Evolutionary conservation across 306 rosid species (phyloP).

Genomic region (Casuarina cunninghamiana): DNA sequence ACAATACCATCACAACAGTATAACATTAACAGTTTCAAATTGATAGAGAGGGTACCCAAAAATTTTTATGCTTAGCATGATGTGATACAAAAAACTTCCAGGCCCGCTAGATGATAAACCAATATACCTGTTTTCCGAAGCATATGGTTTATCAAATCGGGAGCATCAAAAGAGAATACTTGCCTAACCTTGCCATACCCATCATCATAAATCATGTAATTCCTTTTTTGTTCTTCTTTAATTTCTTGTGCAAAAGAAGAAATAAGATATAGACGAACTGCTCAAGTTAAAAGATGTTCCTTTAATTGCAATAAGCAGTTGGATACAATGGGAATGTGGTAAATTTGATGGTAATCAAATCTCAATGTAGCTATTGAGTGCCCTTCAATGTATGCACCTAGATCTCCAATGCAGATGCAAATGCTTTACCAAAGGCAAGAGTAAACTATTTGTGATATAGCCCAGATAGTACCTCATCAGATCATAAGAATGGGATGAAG

Average conservation of each 20-base stretch:
- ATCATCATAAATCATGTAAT: background rate
- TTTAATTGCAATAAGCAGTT: background rate
- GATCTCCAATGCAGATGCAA: background rate
- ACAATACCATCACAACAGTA: slow-evolving; percentile 14
- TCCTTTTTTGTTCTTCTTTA: too few species aligned
- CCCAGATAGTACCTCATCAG: background rate
- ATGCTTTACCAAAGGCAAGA: background rate
- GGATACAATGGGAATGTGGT: background rate
- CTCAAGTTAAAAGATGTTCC: background rate
- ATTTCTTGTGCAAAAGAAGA: background rate
- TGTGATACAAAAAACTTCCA: slow-evolving; percentile 26
- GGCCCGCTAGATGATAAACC: slow-evolving; percentile 13
- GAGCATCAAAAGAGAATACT: background rate
- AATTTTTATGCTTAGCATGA: background rate
- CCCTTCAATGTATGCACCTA: background rate
- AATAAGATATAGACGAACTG: background rate
- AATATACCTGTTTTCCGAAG: background rate
- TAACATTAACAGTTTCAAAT: slow-evolving; percentile 1
- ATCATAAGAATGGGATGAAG: background rate
- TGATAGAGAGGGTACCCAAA: background rate
- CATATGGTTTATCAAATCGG: background rate
- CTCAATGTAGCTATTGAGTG: background rate
- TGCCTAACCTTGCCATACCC: slow-evolving; percentile 2
- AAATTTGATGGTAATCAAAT: background rate
- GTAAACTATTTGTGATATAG: background rate